These are phyloP conservation scores for Kondoa malvinella DNA, from an alignment of 768 basidiomycete genomes.

Conservation along the genomic window DNA sequence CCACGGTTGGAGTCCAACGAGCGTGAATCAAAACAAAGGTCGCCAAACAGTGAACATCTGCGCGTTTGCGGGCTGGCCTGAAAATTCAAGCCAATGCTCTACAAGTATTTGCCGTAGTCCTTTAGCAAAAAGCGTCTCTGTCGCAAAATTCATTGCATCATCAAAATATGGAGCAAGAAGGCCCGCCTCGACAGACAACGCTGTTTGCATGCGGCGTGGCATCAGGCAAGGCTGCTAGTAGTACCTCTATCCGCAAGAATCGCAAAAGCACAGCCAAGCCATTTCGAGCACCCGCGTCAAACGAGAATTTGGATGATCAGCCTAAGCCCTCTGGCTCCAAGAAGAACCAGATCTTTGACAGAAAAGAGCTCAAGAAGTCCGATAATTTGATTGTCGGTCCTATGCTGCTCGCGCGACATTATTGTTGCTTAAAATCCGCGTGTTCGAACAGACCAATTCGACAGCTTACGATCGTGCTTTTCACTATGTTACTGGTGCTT, in stretches of 20 bases:
- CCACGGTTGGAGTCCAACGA: too few relatives aligned
- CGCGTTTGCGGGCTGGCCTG: too few relatives aligned
- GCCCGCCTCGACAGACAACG: too few relatives aligned
- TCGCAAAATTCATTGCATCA: too few relatives aligned
- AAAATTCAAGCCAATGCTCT: too few relatives aligned
- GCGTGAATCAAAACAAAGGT: too few relatives aligned
- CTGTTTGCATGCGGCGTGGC: too few relatives aligned
- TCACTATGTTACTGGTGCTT: background rate
- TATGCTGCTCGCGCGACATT: background rate
- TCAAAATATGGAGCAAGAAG: too few relatives aligned
- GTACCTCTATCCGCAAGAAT: background rate
- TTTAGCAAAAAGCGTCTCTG: too few relatives aligned
- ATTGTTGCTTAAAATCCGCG: background rate
- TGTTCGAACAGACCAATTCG: background rate
- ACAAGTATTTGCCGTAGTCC: too few relatives aligned
- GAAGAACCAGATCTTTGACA: background rate
- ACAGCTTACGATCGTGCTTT: background rate
- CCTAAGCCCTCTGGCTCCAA: too few relatives aligned
- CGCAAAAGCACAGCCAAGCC: background rate
- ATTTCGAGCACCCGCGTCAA: background rate
- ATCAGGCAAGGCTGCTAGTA: background rate
- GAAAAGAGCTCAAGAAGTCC: background rate
- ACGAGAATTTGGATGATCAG: background rate
- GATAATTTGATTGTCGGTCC: background rate
- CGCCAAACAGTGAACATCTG: too few relatives aligned